phyloP scores from a whole-genome alignment of 176 grass and related monocot genomes.

The Neostapfia colusana region DNA sequence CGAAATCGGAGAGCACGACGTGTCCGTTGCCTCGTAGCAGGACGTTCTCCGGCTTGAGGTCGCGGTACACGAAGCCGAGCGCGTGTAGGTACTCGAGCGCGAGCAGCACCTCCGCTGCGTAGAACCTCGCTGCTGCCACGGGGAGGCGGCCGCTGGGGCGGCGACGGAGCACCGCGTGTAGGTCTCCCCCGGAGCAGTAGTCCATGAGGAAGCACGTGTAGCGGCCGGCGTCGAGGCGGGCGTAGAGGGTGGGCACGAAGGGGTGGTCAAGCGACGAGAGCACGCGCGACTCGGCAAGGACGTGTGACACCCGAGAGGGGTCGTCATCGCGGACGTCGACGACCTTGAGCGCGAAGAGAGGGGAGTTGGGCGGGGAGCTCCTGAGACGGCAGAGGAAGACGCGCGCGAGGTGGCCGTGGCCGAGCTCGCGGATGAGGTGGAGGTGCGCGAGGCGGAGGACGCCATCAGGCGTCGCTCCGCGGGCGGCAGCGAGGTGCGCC shows the following conservation, averaged over 20 bases:
- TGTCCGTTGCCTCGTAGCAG: conserved; percentile 76
- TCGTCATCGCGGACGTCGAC: conserved; percentile 67
- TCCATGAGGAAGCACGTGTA: conserved; percentile 94
- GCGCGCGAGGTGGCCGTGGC: conserved; percentile 79
- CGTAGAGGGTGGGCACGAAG: conserved; percentile 86
- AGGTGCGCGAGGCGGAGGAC: conserved; percentile 76
- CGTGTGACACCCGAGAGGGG: conserved; percentile 55
- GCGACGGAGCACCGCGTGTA: conserved; percentile 71
- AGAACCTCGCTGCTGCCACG: conserved; percentile 67
- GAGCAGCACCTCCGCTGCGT: conserved; percentile 79
- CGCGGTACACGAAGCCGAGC: conserved; percentile 87
- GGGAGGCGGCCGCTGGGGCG: conserved; percentile 61
- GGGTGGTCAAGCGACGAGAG: conserved; percentile 80
- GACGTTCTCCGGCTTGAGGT: conserved; percentile 97
- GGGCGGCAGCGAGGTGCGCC: conserved; percentile 52
- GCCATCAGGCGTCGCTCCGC: conserved; percentile 53
- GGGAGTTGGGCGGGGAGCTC: conserved; percentile 40
- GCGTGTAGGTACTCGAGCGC: conserved; percentile 90
- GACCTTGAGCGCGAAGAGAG: conserved; percentile 85
- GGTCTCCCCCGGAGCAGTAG: conserved; percentile 86
- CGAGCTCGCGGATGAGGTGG: conserved; percentile 72
- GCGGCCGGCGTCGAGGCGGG: conserved; percentile 72
- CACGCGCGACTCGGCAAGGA: conserved; percentile 67
- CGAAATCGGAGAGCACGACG: conserved; percentile 89
- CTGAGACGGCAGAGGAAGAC: conserved; percentile 88